Percentiles rank a stretch among this genome's conserved stretches.
phyloP scores from a whole-genome alignment of 371 early-diverging fungal genomes.

The Choanephora cucurbitarum region DNA sequence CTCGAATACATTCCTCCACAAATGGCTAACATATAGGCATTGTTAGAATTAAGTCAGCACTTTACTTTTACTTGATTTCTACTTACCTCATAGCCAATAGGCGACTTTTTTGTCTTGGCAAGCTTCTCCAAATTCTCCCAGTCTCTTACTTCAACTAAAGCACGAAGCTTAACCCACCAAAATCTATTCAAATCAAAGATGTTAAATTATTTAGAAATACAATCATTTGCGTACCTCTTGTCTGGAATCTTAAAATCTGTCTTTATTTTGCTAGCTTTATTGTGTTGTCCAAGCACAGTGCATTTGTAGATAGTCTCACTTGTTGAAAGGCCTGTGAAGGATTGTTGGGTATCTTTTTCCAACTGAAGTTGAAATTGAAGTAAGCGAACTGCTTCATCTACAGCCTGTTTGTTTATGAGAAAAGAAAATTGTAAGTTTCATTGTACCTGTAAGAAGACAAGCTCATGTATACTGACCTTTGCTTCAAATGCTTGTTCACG shows the following conservation, averaged over 20 bases:
- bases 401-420: conserved; percentile 45
- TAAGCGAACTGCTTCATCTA: conserved; percentile 77
- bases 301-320: conserved; percentile 87
- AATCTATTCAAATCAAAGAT: conserved; percentile 41
- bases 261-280: conserved; percentile 75
- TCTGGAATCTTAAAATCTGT: conserved; percentile 90
- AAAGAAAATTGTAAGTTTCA: no score
- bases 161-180: conserved; percentile 86
- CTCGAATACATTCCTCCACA: conserved; percentile 81
- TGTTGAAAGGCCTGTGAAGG: conserved; percentile 74
- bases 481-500: conserved; percentile 73
- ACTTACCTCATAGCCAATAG: conserved; percentile 76
- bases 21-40: no score
- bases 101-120: conserved; percentile 77
- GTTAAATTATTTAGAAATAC: no score
- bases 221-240: no score
- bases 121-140: conserved; percentile 89
- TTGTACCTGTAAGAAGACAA: no score
- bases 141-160: conserved; percentile 81
- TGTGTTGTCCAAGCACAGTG: conserved; percentile 70
- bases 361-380: conserved; percentile 73
- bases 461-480: conserved; percentile 49
- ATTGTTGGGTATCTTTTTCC: conserved; percentile 69
- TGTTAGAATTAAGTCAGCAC: no score
- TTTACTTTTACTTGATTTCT: no score